Conservation (phyloP, 495 filamentous ascomycete genomes). For the Penicillium malachiteum region DNA sequence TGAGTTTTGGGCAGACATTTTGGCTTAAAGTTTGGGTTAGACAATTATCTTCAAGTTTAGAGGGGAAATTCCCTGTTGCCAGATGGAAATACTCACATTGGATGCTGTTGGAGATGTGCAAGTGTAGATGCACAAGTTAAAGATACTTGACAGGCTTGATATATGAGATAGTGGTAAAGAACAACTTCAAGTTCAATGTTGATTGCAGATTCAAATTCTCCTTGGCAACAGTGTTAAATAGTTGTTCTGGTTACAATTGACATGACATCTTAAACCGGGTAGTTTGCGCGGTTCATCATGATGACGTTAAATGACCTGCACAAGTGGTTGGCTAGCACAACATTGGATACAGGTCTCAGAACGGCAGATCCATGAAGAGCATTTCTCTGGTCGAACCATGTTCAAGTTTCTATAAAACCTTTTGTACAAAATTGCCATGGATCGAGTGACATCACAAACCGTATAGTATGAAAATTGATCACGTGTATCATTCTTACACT, state of each 20-base stretch:
- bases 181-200: too few relatives aligned
- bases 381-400: neutral
- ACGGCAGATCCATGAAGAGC: neutral
- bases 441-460: too few relatives aligned
- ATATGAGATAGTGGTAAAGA: too few relatives aligned
- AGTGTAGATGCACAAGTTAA: too few relatives aligned
- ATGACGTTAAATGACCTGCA: conserved; percentile 19
- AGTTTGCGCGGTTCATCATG: conserved; percentile 20
- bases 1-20: conserved; percentile 42
- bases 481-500: too few relatives aligned
- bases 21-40: conserved; percentile 10
- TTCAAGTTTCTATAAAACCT: neutral
- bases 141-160: too few relatives aligned
- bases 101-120: too few relatives aligned
- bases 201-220: neutral
- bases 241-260: conserved; percentile 14
- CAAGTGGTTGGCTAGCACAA: neutral
- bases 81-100: too few relatives aligned
- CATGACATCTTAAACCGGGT: conserved; percentile 20
- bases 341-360: neutral
- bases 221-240: neutral
- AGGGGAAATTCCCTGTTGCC: neutral
- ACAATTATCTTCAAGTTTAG: conserved; percentile 7
- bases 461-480: too few relatives aligned
- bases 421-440: too few relatives aligned